A percentile compares a stretch with the other conserved stretches of the same genome.
Evolutionary conservation across 352 stramenopile species (phyloP).

Genomic region (Phytophthora litchii): DNA sequence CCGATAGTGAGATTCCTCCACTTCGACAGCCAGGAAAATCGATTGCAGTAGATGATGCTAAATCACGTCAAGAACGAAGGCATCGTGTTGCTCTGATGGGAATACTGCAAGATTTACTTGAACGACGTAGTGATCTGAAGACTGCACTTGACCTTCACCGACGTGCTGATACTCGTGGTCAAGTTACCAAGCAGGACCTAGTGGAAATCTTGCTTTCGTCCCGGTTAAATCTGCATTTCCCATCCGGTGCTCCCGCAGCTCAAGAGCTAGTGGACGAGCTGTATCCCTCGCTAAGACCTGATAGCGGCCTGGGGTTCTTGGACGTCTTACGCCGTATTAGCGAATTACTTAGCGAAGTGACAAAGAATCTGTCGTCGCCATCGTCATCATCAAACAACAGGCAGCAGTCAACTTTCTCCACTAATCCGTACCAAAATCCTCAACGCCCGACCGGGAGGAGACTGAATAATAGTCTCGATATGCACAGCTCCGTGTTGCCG

Average conservation of each 20-base stretch:
- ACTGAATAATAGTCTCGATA: conserved; percentile 40
- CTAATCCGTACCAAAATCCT: conserved; percentile 38
- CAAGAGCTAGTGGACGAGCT: conserved; percentile 68
- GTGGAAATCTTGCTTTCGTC: conserved; percentile 72
- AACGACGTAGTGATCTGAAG: conserved; percentile 74
- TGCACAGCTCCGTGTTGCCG: conserved; percentile 35
- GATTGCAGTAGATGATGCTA: conserved; percentile 18
- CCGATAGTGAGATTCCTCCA: conserved; percentile 13
- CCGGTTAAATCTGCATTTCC: conserved; percentile 63
- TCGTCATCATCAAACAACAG: conserved; percentile 17
- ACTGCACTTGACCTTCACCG: conserved; percentile 71
- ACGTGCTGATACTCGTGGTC: conserved; percentile 57
- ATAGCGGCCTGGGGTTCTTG: conserved; percentile 49
- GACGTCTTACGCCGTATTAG: conserved; percentile 71
- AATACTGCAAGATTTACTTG: conserved; percentile 73
- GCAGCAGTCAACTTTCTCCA: conserved; percentile 29
- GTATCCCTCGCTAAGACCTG: conserved; percentile 44
- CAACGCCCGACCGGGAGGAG: conserved; percentile 45
- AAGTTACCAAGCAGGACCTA: conserved; percentile 63
- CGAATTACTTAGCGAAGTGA: conserved; percentile 59
- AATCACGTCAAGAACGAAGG: conserved; percentile 30
- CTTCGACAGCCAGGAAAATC: conserved; percentile 10
- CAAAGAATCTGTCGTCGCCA: conserved; percentile 24
- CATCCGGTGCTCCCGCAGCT: conserved; percentile 42
- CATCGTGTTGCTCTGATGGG: conserved; percentile 50